Conservation (phyloP, 495 filamentous ascomycete genomes). For the Geoglossum glabrum region DNA sequence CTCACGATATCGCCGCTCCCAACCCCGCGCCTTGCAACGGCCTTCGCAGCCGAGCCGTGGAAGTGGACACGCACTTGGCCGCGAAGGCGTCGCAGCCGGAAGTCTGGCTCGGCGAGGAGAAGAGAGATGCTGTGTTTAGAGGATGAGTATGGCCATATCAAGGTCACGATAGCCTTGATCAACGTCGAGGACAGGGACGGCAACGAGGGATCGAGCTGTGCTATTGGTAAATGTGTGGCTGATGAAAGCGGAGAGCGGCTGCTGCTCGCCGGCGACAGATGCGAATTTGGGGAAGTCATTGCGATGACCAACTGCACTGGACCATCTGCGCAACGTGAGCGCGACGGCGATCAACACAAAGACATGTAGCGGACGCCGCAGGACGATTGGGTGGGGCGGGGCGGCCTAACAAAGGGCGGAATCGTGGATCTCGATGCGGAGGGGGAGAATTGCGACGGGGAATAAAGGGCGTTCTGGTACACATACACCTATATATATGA, state of each 20-base stretch:
- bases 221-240: neutral
- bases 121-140: conserved; percentile 51
- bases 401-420: too few relatives aligned
- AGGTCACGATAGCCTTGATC: conserved; percentile 52
- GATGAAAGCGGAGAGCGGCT: neutral
- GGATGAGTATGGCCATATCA: conserved; percentile 83
- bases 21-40: conserved; percentile 41
- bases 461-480: too few relatives aligned
- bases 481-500: too few relatives aligned
- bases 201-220: neutral
- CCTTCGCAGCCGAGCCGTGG: conserved; percentile 46
- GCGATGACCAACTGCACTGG: neutral
- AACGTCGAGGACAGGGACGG: neutral
- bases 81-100: conserved; percentile 52
- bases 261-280: neutral
- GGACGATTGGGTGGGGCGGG: neutral
- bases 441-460: too few relatives aligned
- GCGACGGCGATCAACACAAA: neutral
- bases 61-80: conserved; percentile 77
- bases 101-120: conserved; percentile 67
- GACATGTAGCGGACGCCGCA: neutral
- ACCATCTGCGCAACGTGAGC: neutral
- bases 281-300: neutral
- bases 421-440: too few relatives aligned
- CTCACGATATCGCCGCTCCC: conserved; percentile 59